Evolutionary conservation across 306 rosid species (phyloP), one percentile per base, ranked within the genome.

Genomic region (Malus sylvestris): DNA sequence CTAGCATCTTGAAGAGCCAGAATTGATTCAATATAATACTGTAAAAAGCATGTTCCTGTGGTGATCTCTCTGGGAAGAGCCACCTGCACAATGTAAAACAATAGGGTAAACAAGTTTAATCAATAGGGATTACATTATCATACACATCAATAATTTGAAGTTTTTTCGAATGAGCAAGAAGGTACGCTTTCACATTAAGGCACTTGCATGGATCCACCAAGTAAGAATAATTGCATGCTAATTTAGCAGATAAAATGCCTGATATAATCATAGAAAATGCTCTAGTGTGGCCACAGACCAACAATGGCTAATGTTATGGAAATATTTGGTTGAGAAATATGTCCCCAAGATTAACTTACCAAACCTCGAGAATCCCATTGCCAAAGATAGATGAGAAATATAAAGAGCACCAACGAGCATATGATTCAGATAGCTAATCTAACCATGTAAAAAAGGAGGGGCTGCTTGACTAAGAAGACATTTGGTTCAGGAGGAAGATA

Each of bases 61-160:
- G 92, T 83, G 75, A 93, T 95, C 80, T 95, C 99, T 20, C 87
- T 87, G 11, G 99, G 99, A 86, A 95, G 97, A 82, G 99, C 97
- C 79, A 95, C 89, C 99, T 95, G 88, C 72, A 81, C 82, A 71
- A 75, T 45, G 72, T 72, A 73, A 76, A 62, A 72, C 30, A 55
- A 67, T 53, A 25, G 9, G 9, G 25, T 72, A 70, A 85, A 57
- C 68, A 78, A 44, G 55, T 29, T 70, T 64, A n/a, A 77, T 60
- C 55, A 75, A 15, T n/a, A 57, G 65, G 35, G 25, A 4, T 59
- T 70, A 62, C 45, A 52, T 57, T 11, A 16, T 4, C 55, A 79
- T 44, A 35, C 63, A 38, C n/a, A 33, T 16, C 16, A 51, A 16
- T 15, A 53, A 2, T 55, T 68, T 38, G 55, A 3, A 51, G 38